Evolutionary conservation across 2,329 filamentous ascomycete genomes (phyloP).

Genomic region (Penicillium sclerotigenum): DNA sequence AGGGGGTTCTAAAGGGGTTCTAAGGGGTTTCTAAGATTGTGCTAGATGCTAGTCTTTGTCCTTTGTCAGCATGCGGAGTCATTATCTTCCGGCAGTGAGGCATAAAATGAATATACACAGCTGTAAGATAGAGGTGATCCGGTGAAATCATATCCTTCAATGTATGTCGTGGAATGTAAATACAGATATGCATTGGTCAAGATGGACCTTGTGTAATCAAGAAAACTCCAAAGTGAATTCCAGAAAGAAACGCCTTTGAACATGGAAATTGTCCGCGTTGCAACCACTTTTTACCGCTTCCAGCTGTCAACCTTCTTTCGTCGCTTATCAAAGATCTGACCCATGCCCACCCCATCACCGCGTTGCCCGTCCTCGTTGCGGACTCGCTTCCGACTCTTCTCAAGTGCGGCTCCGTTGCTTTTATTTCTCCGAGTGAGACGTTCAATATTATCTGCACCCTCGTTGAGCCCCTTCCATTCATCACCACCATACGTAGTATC

Average conservation of each 20-base stretch:
- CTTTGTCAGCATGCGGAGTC: not conserved
- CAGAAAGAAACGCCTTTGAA: slow-evolving; percentile 8
- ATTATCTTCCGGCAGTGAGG: not conserved
- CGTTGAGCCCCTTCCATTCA: slow-evolving; percentile 83
- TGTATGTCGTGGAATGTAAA: not conserved
- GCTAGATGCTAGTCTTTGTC: not conserved
- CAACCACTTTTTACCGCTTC: slow-evolving; percentile 32
- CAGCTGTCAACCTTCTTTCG: slow-evolving; percentile 45
- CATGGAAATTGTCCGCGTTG: not conserved
- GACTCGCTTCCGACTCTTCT: slow-evolving; percentile 81
- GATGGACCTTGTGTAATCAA: slow-evolving; percentile 4
- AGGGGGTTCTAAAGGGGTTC: too few species aligned
- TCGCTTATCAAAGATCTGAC: slow-evolving; percentile 55
- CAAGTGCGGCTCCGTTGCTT: slow-evolving; percentile 57
- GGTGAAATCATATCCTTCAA: not conserved
- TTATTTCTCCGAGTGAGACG: slow-evolving; percentile 71
- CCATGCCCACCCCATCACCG: slow-evolving; percentile 62
- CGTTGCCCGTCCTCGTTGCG: slow-evolving; percentile 68
- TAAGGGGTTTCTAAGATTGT: too few species aligned
- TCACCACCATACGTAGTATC: slow-evolving; percentile 77
- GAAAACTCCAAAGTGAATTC: slow-evolving; percentile 8
- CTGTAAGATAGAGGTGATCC: not conserved
- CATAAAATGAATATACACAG: not conserved
- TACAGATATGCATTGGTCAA: slow-evolving; percentile 10
- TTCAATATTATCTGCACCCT: slow-evolving; percentile 83